Conservation (phyloP, 2,329 filamentous ascomycete species). For the Xylariaceae sp. region DNA sequence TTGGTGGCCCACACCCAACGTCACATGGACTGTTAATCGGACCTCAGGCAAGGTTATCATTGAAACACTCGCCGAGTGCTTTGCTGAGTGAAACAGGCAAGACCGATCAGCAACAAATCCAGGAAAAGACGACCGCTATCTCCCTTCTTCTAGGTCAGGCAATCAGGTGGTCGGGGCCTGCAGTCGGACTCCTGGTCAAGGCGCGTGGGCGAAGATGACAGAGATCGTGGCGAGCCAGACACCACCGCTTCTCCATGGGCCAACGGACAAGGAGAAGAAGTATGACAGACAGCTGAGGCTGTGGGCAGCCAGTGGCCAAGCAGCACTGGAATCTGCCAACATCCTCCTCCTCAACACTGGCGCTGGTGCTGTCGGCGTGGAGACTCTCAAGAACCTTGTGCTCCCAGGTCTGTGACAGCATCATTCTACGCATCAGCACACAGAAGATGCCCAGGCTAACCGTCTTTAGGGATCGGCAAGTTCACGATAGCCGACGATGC, state of each 20-base stretch:
- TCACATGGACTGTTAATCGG: too few species aligned
- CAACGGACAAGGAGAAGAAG: constrained; percentile 60
- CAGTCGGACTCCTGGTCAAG: too few species aligned
- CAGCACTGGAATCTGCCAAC: constrained; percentile 81
- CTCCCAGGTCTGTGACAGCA: constrained; percentile 63
- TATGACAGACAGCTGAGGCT: constrained; percentile 94
- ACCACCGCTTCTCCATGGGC: constrained; percentile 42
- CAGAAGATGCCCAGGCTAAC: constrained; percentile 12
- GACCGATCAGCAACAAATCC: too few species aligned
- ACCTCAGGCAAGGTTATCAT: too few species aligned
- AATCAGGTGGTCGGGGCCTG: too few species aligned
- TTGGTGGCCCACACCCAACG: too few species aligned
- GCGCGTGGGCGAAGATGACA: constrained; percentile 30
- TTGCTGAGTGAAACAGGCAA: too few species aligned
- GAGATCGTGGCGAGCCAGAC: constrained; percentile 37
- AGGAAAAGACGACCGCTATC: too few species aligned
- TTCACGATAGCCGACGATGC: constrained; percentile 86
- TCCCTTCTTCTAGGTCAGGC: too few species aligned
- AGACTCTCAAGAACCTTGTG: constrained; percentile 95
- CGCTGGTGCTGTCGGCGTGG: constrained; percentile 78
- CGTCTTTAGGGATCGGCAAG: constrained; percentile 63
- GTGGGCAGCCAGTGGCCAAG: constrained; percentile 89
- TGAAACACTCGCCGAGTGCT: too few species aligned
- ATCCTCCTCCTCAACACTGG: constrained; percentile 87
- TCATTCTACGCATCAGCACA: too few species aligned